These are phyloP conservation scores for Heterobasidion parviporum DNA, from an alignment of 1,284 basidiomycete genomes.

Conservation along the genomic window DNA sequence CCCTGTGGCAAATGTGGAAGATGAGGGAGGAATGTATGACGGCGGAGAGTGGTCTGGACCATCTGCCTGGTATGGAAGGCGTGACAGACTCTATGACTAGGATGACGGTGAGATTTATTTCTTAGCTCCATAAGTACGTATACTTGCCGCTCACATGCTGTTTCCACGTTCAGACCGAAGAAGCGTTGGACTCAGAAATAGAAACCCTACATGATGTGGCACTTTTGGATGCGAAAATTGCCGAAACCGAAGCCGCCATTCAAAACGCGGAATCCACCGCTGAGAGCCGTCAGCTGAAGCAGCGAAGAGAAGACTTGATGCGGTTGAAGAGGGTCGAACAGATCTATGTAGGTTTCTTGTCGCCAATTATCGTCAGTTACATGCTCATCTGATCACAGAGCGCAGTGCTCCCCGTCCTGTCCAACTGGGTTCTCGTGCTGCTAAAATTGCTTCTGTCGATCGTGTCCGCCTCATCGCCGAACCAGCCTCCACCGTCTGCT, in stretches of 20 bases:
- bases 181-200: slow-evolving; percentile 26
- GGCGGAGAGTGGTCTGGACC: slow-evolving; percentile 85
- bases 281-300: slow-evolving; percentile 58
- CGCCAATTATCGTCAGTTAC: slow-evolving; percentile 1
- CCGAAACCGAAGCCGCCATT: slow-evolving; percentile 55
- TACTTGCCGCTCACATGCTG: not conserved
- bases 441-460: slow-evolving; percentile 85
- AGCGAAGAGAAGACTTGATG: slow-evolving; percentile 72
- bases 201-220: slow-evolving; percentile 64
- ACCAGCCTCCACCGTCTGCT: slow-evolving; percentile 48
- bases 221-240: slow-evolving; percentile 62
- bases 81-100: slow-evolving; percentile 19
- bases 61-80: slow-evolving; percentile 60
- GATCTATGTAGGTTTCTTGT: slow-evolving; percentile 69
- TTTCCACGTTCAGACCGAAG: slow-evolving; percentile 37
- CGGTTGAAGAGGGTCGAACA: slow-evolving; percentile 82
- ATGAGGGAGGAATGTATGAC: slow-evolving; percentile 93
- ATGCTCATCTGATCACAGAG: slow-evolving; percentile 32
- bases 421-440: slow-evolving; percentile 84
- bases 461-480: slow-evolving; percentile 65
- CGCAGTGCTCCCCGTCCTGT: slow-evolving; percentile 74
- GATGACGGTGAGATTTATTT: slow-evolving; percentile 25
- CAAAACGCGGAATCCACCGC: slow-evolving; percentile 40
- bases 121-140: slow-evolving; percentile 5
- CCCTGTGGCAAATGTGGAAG: slow-evolving; percentile 92